phyloP scores from a whole-genome alignment of 129 eudicot genomes.

The Lactuca sativa region DNA sequence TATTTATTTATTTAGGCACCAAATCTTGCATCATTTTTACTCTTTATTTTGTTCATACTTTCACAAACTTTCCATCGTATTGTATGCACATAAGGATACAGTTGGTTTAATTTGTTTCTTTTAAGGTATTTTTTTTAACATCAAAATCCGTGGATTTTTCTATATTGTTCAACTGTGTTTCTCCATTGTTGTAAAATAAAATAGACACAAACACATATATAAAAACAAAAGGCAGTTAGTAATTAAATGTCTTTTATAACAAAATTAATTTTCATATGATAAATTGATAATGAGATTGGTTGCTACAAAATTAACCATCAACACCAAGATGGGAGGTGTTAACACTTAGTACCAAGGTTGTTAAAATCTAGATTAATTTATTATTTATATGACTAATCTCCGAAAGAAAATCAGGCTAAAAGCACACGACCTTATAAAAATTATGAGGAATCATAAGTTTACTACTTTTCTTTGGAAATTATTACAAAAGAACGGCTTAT shows the following conservation, averaged over 20 bases:
- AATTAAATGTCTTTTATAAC: background rate
- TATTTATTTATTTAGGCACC: constrained; percentile 32
- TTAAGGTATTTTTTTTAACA: background rate
- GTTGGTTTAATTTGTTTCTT: background rate
- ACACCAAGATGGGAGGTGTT: background rate
- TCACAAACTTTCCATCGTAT: background rate
- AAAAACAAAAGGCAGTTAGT: background rate
- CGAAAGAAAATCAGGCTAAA: no score
- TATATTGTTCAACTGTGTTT: background rate
- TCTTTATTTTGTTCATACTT: constrained; percentile 4
- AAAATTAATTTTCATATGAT: no score
- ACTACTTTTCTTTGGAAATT: no score
- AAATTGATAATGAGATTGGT: background rate
- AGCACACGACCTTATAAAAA: no score
- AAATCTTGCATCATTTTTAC: constrained; percentile 12
- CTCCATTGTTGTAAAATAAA: background rate
- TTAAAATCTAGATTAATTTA: no score
- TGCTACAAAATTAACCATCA: no score
- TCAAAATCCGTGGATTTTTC: background rate
- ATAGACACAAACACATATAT: background rate
- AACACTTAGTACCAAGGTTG: no score
- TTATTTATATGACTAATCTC: no score
- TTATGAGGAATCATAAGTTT: no score
- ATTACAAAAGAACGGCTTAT: no score
- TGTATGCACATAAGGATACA: background rate